Percentiles rank a stretch among this genome's conserved stretches.
phyloP scores from a whole-genome alignment of 257 asterid genomes.

The Ocimum tenuiflorum region DNA sequence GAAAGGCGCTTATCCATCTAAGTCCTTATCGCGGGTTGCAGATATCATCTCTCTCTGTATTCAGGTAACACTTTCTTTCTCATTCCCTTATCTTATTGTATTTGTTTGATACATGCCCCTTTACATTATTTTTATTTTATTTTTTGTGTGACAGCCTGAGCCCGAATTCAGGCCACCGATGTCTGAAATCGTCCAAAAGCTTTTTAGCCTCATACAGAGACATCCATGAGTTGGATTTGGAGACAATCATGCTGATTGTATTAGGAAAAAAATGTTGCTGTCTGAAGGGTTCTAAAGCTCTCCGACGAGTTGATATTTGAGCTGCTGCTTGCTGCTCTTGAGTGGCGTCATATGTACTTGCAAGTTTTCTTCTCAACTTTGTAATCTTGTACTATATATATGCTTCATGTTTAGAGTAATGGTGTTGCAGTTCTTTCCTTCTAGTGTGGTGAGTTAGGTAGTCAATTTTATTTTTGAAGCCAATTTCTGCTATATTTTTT shows the following conservation, averaged over 20 bases:
- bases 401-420: not conserved
- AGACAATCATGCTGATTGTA: conserved; percentile 16
- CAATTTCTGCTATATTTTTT: not conserved
- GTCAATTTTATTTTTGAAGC: not conserved
- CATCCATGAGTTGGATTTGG: not conserved
- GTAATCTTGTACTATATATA: not conserved
- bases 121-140: no score
- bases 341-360: not conserved
- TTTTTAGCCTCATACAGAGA: conserved; percentile 37
- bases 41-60: conserved; percentile 81
- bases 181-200: conserved; percentile 87
- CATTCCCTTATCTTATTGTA: not conserved
- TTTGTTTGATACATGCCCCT: no score
- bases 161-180: conserved; percentile 95
- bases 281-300: not conserved
- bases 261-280: not conserved
- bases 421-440: not conserved
- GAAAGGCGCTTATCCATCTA: conserved; percentile 66
- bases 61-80: conserved; percentile 43
- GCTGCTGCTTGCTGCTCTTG: conserved; percentile 23
- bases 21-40: conserved; percentile 79
- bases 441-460: conserved; percentile 7
- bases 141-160: conserved; percentile 44
- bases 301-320: not conserved
- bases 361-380: not conserved